Evolutionary conservation across 1,284 basidiomycete genomes (phyloP).

Genomic region (Sphaerobolus stellatus): DNA sequence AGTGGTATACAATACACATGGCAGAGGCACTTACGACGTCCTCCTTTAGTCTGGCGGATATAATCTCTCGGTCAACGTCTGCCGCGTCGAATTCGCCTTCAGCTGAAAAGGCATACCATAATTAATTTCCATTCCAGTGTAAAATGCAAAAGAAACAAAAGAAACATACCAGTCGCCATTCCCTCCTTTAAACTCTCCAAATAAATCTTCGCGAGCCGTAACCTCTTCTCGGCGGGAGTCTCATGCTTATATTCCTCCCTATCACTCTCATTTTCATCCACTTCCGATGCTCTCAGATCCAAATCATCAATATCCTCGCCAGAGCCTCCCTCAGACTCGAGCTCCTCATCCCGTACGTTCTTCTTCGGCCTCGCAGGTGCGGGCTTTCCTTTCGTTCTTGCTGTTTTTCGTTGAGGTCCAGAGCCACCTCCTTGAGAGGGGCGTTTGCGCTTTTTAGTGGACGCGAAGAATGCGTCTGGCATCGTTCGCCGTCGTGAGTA

Average conservation of each 20-base stretch:
- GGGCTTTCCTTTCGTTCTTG: conserved; percentile 11
- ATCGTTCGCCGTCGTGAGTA: too few relatives aligned
- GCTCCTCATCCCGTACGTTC: conserved; percentile 62
- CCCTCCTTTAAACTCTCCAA: conserved; percentile 81
- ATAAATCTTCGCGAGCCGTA: conserved; percentile 89
- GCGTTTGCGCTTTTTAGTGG: conserved; percentile 71
- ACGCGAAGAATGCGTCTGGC: conserved; percentile 82
- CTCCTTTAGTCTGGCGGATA: conserved; percentile 85
- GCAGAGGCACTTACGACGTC: conserved; percentile 59
- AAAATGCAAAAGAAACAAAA: too few relatives aligned
- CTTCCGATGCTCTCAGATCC: conserved; percentile 66
- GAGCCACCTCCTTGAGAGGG: conserved; percentile 32
- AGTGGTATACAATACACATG: conserved; percentile 10
- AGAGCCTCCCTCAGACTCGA: conserved; percentile 61
- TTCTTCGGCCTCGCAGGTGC: conserved; percentile 14
- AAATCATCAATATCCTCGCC: conserved; percentile 73
- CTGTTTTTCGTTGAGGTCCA: conserved; percentile 25
- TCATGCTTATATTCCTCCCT: conserved; percentile 85
- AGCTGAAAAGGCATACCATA: conserved; percentile 36
- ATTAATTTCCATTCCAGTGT: conserved; percentile 6
- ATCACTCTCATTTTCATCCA: conserved; percentile 45
- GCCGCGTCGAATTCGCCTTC: conserved; percentile 91
- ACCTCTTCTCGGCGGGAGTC: conserved; percentile 91
- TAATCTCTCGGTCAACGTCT: conserved; percentile 89
- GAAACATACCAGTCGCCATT: conserved; percentile 52